phyloP scores from a whole-genome alignment of 2,329 filamentous ascomycete genomes.

The Penicillium sp. region DNA sequence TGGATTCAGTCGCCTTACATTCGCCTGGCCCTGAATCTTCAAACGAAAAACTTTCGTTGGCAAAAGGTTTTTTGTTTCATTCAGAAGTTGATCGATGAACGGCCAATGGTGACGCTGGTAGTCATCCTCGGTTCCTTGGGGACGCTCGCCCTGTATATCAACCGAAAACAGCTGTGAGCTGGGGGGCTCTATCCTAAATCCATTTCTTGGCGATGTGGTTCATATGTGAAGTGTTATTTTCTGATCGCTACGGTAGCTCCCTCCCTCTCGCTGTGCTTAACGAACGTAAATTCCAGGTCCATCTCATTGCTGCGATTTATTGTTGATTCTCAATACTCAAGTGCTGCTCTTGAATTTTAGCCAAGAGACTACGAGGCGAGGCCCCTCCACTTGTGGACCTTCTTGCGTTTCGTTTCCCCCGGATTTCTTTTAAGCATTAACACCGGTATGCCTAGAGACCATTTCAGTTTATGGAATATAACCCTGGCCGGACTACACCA shows the following conservation, averaged over 20 bases:
- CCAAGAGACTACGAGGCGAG: too few species aligned
- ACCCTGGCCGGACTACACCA: too few species aligned
- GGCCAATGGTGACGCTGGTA: background rate
- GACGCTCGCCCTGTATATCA: background rate
- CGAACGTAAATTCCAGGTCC: background rate
- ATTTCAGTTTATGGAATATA: too few species aligned
- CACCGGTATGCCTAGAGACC: too few species aligned
- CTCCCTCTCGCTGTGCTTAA: background rate
- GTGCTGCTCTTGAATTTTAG: too few species aligned
- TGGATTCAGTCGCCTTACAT: background rate
- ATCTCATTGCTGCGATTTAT: background rate
- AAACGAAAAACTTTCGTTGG: background rate
- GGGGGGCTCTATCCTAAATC: background rate
- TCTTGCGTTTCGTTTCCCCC: too few species aligned
- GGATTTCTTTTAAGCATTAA: too few species aligned
- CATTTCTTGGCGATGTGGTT: background rate
- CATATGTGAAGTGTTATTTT: background rate
- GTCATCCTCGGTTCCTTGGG: conserved; percentile 1
- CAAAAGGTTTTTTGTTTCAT: background rate
- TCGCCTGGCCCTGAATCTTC: background rate
- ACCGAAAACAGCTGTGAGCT: background rate
- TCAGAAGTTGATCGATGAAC: background rate
- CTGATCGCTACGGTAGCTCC: background rate
- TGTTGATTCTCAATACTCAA: too few species aligned
- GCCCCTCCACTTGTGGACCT: too few species aligned